Evolutionary conservation across 148 eudicot genomes (phyloP), one percentile per base, ranked within the genome.

Genomic region (Silene conica): DNA sequence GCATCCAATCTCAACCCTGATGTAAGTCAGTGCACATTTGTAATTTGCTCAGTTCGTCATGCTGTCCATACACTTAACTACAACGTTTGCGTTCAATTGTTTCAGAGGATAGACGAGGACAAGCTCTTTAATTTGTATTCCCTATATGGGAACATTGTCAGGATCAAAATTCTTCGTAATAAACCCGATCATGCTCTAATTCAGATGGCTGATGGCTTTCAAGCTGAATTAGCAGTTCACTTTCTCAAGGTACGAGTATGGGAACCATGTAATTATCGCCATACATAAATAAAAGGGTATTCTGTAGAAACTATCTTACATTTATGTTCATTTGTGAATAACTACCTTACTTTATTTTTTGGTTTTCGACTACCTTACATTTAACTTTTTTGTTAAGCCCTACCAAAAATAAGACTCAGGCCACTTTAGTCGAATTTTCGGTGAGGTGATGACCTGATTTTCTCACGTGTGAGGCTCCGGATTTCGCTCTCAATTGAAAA

Each of bases 151-250:
- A 91, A 93, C 80, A 91, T 93, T 73, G 88, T 88, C 78, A 89
- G 98, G 78, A 91, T 93, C 76, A 93, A 93, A 81, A 78, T 91
- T 79, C 91, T 93, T 58, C 89, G 91, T 22, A 93, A 84, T 74
- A 93, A 93, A 80, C 97, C 97, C 21, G 98, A 93, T 83, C 97
- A 93, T 87, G 95, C 91, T 46, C 78, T 93, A 50, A 97, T 93
- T 65, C 92, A 93, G 82, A 88, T 93, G 97, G 87, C 88, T 71
- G 97, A 93, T 75, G 98, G 98, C 48, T 91, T 93, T 76, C 98
- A 93, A 82, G 97, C 98, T 73, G 98, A 93, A 79, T 76, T 93
- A 80, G 98, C 95, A 12, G 92, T 93, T n/a, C 89, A 93, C 76
- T 93, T 89, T 81, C 79, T 93, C 77, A 93, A 91, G 98, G 98